Base-by-base conservation (phyloP, 305 asterid genomes). In the Fraxinus nigra region DNA sequence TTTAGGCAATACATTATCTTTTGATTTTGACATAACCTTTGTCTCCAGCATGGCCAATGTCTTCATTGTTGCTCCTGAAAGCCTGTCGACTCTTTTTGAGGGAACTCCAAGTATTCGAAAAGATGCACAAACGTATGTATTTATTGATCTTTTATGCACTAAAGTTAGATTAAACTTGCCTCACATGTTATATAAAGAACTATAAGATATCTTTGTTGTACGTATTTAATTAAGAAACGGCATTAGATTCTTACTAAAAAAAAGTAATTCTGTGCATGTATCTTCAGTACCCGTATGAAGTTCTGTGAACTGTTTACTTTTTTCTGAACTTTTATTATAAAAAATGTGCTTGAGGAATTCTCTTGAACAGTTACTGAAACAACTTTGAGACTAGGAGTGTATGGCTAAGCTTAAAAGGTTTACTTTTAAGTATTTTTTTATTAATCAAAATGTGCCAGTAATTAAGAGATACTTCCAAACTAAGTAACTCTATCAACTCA, bases 41-140 rank as follows among this genome's bases (percentile, higher is more conserved):
- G 38, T 79, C 81, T 85, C 75, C 98, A 94, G 98, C 87, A 84
- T 92, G 98, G 97, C 98, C 89, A 96, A 96, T 85, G 98, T 94
- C 78, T 94, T 96, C 81, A 93, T 94, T 82, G 98, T 96, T 86
- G 98, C 98, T 72, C 99, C 99, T 67, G 98, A 96, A 85, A 96
- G 99, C 85, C 87, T 96, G 87, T 88, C 98, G 20, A 84, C 96
- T 56, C 92, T 94, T 43, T 92, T 93, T 79, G 99, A 96, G 89
- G 99, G 99, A 86, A 94, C 98, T 76, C 98, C 99, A 22, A 93
- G 99, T 90, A 96, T 94, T 78, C 91, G 95, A 76, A 96, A 94
- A 87, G 98, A 94, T 80, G 97, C 98, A 72, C 99, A 97, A 85
- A 97, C 93, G 99, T 97, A 87, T 22, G 77, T 51, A 51, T 43